Conservation (phyloP, 2,329 filamentous ascomycete genomes). For the Verticillium nubilum region DNA sequence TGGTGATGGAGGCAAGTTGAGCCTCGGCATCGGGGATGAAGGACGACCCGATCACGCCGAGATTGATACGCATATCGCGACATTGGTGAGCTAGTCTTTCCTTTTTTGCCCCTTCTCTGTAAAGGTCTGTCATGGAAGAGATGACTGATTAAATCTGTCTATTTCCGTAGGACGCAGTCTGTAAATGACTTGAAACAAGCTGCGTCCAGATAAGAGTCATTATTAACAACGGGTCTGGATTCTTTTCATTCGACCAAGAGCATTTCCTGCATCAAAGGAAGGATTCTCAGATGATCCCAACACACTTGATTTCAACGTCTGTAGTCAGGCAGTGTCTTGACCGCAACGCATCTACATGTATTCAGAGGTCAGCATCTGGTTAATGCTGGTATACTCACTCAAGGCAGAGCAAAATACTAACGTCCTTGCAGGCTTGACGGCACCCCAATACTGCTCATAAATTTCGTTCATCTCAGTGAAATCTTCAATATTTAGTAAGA, state of each 20-base stretch:
- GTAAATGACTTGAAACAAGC: too few species aligned
- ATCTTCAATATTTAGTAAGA: slow-evolving; percentile 66
- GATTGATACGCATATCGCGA: not conserved
- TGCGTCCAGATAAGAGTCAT: too few species aligned
- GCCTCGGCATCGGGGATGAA: not conserved
- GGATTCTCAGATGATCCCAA: slow-evolving; percentile 9
- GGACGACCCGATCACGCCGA: not conserved
- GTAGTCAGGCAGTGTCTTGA: slow-evolving; percentile 21
- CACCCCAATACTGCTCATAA: slow-evolving; percentile 62
- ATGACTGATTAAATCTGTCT: too few species aligned
- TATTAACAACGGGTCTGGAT: too few species aligned
- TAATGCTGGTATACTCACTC: not conserved
- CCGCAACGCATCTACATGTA: slow-evolving; percentile 18
- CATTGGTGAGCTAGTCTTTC: not conserved
- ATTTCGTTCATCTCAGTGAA: slow-evolving; percentile 70
- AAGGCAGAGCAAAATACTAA: slow-evolving; percentile 13
- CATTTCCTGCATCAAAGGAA: too few species aligned
- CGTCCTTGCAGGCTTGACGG: slow-evolving; percentile 36
- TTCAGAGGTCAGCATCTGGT: not conserved
- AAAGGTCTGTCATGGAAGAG: too few species aligned
- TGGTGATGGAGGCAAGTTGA: not conserved
- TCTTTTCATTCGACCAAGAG: too few species aligned
- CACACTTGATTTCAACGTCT: slow-evolving; percentile 25
- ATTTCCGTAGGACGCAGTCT: too few species aligned
- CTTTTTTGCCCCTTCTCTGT: too few species aligned